Evolutionary conservation across 2,329 filamentous ascomycete genomes (phyloP), one percentile per base, ranked within the genome.

Genomic region (Cladosporium sp.): DNA sequence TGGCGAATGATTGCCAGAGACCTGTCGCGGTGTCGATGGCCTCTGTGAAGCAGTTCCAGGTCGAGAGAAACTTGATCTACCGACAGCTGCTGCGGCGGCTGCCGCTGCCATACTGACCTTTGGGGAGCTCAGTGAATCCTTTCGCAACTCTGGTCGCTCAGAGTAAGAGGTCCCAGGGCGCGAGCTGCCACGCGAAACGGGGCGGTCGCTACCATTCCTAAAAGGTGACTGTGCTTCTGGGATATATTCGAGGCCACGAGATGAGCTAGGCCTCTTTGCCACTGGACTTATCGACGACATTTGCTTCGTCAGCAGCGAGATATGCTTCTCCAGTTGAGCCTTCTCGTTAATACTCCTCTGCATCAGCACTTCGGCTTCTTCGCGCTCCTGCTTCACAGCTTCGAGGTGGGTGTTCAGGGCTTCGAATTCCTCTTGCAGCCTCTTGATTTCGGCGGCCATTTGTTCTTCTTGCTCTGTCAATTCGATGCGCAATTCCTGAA

Each of bases 241-340:
- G 8, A 33, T 16, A 8, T 67, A 37, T 67, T 70, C n/a, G 71
- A 64, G 16, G 63, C 68, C 59, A 71, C 70, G 16, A 75, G 71
- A 63, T 8, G 61, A 63, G 10, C 12, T 12, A 33, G 61, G 50
- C 35, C 61, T 26, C 14, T 53, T 56, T 1, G 50, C 8, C 16
- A 63, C 18, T 6, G 61, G 50, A 7, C 49, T 63, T 8, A 44
- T 5, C n/a, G 33, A 29, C 18, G 61, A 56, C 21, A 63, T 44
- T 61, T 75, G 71, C 65, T 73, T 72, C 23, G 70, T 67, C 14
- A 76, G 65, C 46, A 72, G 69, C 7, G 72, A 72, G 46, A 73
- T 74, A 61, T 75, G 72, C 28, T 69, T 65, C 7, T 67, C 68
- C 11, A 76, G 53, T 23, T 74, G 71, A 7, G 67, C 66, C 67